These are phyloP conservation scores for Suhomyces panamericanus DNA, from an alignment of 1,139 yeast species.

Conservation along the genomic window DNA sequence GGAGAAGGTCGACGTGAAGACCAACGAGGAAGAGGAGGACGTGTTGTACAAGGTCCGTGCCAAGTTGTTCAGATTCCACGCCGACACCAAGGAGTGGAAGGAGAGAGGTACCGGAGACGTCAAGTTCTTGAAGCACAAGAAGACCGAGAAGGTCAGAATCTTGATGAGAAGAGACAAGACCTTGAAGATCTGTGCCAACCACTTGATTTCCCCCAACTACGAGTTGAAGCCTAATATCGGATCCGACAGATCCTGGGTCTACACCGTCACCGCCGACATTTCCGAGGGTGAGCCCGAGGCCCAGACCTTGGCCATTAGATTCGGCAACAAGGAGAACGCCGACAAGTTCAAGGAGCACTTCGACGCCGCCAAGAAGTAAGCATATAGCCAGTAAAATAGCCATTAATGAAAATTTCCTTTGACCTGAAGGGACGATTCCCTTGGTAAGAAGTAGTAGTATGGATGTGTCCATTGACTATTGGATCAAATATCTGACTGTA, in stretches of 20 bases:
- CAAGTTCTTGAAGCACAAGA: constrained; percentile 88
- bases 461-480: too few species aligned
- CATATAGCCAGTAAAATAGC: constrained; percentile 1
- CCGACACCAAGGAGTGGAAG: constrained; percentile 91
- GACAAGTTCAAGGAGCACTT: constrained; percentile 92
- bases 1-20: constrained; percentile 94
- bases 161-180: constrained; percentile 99
- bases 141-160: constrained; percentile 76
- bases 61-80: constrained; percentile 86
- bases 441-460: too few species aligned
- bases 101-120: constrained; percentile 99
- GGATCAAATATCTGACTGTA: too few species aligned
- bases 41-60: constrained; percentile 88
- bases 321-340: constrained; percentile 96
- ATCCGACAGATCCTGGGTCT: constrained; percentile 98
- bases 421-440: too few species aligned
- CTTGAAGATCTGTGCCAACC: constrained; percentile 96
- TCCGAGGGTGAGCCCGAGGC: constrained; percentile 97
- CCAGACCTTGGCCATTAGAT: constrained; percentile 93
- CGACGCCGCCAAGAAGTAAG: constrained; percentile 67
- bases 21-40: constrained; percentile 95
- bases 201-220: constrained; percentile 82
- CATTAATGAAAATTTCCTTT: neutral
- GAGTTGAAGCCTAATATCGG: constrained; percentile 91
- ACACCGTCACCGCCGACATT: constrained; percentile 89